Conservation (phyloP, 306 rosid genomes). For the Cicer chorassanicum region DNA sequence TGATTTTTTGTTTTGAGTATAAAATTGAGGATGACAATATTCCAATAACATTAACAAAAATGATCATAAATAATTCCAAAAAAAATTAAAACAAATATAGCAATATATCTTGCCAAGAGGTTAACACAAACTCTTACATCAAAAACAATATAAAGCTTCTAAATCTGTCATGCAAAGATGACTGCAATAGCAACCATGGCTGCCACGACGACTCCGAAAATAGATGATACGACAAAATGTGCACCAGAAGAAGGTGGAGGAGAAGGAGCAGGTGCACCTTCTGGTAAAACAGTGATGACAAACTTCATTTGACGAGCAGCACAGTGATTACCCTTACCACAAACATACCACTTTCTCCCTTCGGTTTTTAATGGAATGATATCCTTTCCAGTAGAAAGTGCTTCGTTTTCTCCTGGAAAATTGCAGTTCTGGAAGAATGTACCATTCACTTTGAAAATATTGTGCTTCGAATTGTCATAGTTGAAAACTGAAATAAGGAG, state of each 20-base stretch:
- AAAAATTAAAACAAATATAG: background rate
- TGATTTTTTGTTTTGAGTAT: too few relatives aligned
- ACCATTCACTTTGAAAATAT: conserved; percentile 44
- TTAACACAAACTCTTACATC: background rate
- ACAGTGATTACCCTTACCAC: conserved; percentile 39
- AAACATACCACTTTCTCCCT: conserved; percentile 52
- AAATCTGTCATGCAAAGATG: conserved; percentile 29
- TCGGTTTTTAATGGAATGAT: background rate
- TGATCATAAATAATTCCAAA: background rate
- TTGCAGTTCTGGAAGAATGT: conserved; percentile 32
- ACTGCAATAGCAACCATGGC: conserved; percentile 13
- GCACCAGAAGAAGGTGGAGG: conserved; percentile 43
- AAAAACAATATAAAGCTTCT: background rate
- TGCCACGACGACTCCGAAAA: background rate
- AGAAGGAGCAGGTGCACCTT: conserved; percentile 47
- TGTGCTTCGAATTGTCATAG: conserved; percentile 16
- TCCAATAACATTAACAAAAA: background rate
- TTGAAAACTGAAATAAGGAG: conserved; percentile 43
- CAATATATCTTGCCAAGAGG: background rate
- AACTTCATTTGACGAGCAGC: conserved; percentile 46
- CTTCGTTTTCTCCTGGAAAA: background rate
- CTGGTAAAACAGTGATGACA: conserved; percentile 17
- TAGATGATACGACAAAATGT: background rate
- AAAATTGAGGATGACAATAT: background rate
- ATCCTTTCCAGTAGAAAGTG: conserved; percentile 11